Evolutionary conservation across 352 stramenopile species (phyloP), one percentile per base, ranked within the genome.

Genomic region (Sclerospora graminicola): DNA sequence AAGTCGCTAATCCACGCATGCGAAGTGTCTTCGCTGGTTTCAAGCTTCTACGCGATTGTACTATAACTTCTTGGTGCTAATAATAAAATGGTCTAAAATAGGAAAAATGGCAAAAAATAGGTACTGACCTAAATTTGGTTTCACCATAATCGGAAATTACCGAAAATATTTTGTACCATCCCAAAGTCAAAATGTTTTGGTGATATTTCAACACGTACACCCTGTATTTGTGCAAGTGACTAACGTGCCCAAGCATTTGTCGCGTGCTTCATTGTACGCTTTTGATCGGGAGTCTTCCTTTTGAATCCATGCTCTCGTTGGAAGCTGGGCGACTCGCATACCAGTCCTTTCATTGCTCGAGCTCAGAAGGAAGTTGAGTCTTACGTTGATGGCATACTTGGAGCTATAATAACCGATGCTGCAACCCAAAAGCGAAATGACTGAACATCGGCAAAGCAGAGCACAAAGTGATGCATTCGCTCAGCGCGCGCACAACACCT

Each of bases 151-250:
- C n/a, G n/a, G n/a, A n/a, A n/a, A n/a, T n/a, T n/a, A n/a, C n/a
- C n/a, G n/a, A n/a, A n/a, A n/a, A n/a, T n/a, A n/a, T n/a, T n/a
- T n/a, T n/a, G n/a, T n/a, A n/a, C n/a, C n/a, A n/a, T n/a, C n/a
- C n/a, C n/a, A n/a, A n/a, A n/a, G n/a, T n/a, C n/a, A n/a, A n/a
- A n/a, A n/a, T n/a, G n/a, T n/a, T n/a, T n/a, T n/a, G n/a, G n/a
- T n/a, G n/a, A n/a, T n/a, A n/a, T n/a, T n/a, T n/a, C n/a, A n/a
- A n/a, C n/a, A 69, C 79, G 13, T 98, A 95, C 66, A 80, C 78
- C 92, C 92, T 0, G 77, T 98, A 47, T 95, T 90, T 56, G 66
- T 91, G 13, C 60, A 74, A 34, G 57, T 75, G 14, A 56, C 53
- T 1, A 54, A 63, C 8, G 48, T 85, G 1, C 81, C 82, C 0